Evolutionary conservation across 371 early-diverging fungal genomes (phyloP).

Genomic region (Nematocida sp.): DNA sequence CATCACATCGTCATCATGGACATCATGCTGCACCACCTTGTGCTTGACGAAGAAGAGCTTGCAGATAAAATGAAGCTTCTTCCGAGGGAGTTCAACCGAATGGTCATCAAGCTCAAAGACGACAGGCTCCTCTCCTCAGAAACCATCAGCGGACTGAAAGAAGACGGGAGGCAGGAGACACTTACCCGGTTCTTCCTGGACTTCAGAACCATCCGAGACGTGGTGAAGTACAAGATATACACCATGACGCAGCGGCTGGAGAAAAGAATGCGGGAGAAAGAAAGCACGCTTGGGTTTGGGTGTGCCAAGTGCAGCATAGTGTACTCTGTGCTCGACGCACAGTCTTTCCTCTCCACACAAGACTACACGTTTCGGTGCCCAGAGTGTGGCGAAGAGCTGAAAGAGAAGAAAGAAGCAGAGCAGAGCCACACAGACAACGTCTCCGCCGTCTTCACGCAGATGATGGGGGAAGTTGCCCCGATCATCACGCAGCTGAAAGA

Average conservation of each 20-base stretch:
- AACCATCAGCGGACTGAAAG: constrained; percentile 58
- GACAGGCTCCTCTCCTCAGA: constrained; percentile 63
- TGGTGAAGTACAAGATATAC: constrained; percentile 65
- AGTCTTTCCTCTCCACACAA: constrained; percentile 50
- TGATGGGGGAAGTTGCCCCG: constrained; percentile 55
- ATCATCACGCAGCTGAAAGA: constrained; percentile 62
- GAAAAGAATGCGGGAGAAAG: constrained; percentile 42
- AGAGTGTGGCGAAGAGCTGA: constrained; percentile 61
- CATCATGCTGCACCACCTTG: constrained; percentile 59
- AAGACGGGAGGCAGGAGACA: constrained; percentile 57
- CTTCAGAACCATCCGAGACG: constrained; percentile 61
- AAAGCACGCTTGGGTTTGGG: constrained; percentile 41
- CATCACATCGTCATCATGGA: constrained; percentile 61
- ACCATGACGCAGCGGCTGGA: constrained; percentile 64
- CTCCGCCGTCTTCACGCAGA: constrained; percentile 32
- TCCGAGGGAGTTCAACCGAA: constrained; percentile 62
- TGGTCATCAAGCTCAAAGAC: constrained; percentile 61
- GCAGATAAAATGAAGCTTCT: constrained; percentile 63
- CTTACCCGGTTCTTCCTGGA: constrained; percentile 60
- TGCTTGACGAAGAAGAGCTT: constrained; percentile 62
- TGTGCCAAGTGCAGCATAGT: constrained; percentile 60
- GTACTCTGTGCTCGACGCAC: constrained; percentile 63
- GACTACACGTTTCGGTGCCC: constrained; percentile 62
- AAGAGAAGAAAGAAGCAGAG: constrained; percentile 51
- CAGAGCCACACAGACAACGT: constrained; percentile 25